These are phyloP conservation scores for Brassica napus DNA, from an alignment of 345 rosid species.

Conservation along the genomic window DNA sequence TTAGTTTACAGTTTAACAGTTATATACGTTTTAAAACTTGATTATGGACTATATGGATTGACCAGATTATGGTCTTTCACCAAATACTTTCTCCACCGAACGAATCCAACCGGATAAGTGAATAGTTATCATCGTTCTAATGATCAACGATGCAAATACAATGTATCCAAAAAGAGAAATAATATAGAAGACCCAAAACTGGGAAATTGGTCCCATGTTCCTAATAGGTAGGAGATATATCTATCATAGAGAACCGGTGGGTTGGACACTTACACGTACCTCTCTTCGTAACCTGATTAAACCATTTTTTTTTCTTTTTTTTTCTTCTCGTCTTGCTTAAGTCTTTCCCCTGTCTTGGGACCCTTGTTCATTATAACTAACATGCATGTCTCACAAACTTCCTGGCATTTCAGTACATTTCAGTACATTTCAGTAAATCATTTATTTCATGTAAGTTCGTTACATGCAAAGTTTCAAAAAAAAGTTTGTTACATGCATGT, in stretches of 20 bases:
- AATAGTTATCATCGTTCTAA: not conserved
- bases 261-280: conserved; percentile 33
- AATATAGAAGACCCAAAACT: conserved; percentile 6
- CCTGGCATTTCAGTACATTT: conserved; percentile 4
- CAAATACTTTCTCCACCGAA: not conserved
- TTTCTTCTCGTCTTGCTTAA: conserved; percentile 8
- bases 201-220: conserved; percentile 36
- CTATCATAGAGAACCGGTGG: conserved; percentile 31
- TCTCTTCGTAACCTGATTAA: conserved; percentile 23
- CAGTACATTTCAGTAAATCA: not conserved
- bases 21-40: not conserved
- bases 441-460: not conserved
- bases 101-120: not conserved
- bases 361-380: conserved; percentile 27
- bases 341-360: conserved; percentile 22
- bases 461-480: not conserved
- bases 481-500: not conserved
- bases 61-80: not conserved
- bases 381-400: conserved; percentile 24
- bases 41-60: not conserved
- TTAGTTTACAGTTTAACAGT: conserved; percentile 18
- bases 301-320: not conserved
- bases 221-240: conserved; percentile 40
- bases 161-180: conserved; percentile 31
- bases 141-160: conserved; percentile 1